phyloP scores from a whole-genome alignment of 805 yeast genomes.

The Yamadazyma olivae region DNA sequence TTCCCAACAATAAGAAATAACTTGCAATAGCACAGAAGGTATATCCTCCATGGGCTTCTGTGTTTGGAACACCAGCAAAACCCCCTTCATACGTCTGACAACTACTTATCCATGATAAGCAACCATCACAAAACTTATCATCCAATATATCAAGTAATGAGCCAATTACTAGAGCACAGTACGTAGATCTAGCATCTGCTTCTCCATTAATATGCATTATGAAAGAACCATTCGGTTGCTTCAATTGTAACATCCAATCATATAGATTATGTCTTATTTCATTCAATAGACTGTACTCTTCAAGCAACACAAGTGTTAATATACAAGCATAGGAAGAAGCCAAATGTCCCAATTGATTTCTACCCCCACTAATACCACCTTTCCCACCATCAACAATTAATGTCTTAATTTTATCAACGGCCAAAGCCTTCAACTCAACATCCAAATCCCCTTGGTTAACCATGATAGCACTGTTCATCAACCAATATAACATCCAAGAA shows the following conservation, averaged over 20 bases:
- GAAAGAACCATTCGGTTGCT: constrained; percentile 73
- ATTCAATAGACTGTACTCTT: constrained; percentile 31
- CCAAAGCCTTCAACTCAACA: constrained; percentile 1
- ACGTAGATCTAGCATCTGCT: constrained; percentile 77
- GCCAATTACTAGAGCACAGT: constrained; percentile 79
- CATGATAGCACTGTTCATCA: constrained; percentile 44
- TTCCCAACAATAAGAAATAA: constrained; percentile 44
- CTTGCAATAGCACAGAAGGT: constrained; percentile 80
- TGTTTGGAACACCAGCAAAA: constrained; percentile 72
- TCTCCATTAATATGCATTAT: constrained; percentile 78
- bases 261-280: constrained; percentile 40
- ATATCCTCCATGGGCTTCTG: constrained; percentile 97
- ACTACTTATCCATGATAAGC: constrained; percentile 54
- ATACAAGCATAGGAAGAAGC: constrained; percentile 84
- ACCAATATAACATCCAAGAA: constrained; percentile 90
- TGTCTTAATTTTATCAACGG: constrained; percentile 19
- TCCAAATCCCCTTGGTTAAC: constrained; percentile 10
- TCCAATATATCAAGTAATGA: constrained; percentile 62
- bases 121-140: constrained; percentile 51
- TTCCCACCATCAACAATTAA: constrained; percentile 28
- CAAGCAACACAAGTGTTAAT: constrained; percentile 54
- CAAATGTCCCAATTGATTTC: constrained; percentile 75
- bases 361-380: constrained; percentile 82
- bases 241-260: constrained; percentile 64
- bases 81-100: constrained; percentile 98